A percentile compares a stretch with the other conserved stretches of the same genome.
Conservation (phyloP, 371 early-diverging fungal species). For the Mortierella sp. region DNA sequence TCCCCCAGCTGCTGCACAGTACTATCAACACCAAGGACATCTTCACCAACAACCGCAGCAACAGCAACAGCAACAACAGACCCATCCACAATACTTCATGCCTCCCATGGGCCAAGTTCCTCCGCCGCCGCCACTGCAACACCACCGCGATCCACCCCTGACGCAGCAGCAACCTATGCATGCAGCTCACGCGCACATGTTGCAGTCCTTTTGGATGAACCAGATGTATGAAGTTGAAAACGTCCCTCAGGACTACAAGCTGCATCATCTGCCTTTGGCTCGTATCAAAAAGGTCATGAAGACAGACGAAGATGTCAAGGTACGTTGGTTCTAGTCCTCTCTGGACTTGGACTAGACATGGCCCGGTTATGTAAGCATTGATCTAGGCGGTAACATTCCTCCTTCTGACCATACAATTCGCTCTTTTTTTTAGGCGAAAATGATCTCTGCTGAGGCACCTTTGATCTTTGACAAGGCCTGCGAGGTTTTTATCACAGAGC, state of each 20-base stretch:
- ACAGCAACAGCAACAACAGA: slow-evolving; percentile 21
- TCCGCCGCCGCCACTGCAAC: slow-evolving; percentile 31
- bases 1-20: slow-evolving; percentile 19
- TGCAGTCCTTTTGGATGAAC: slow-evolving; percentile 63
- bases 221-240: slow-evolving; percentile 65
- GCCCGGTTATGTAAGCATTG: not conserved
- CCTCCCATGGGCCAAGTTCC: slow-evolving; percentile 16
- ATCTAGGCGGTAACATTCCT: not conserved
- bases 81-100: slow-evolving; percentile 6
- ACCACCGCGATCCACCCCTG: slow-evolving; percentile 34
- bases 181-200: slow-evolving; percentile 47
- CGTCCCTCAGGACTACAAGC: slow-evolving; percentile 85
- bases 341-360: no score
- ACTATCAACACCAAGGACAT: slow-evolving; percentile 24
- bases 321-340: slow-evolving; percentile 30
- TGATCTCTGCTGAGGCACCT: slow-evolving; percentile 78
- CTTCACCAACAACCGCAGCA: slow-evolving; percentile 21
- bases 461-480: slow-evolving; percentile 97
- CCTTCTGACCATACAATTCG: no score
- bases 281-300: slow-evolving; percentile 99
- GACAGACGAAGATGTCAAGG: slow-evolving; percentile 97
- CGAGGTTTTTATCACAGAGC: slow-evolving; percentile 96
- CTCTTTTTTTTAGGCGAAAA: slow-evolving; percentile 27
- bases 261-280: slow-evolving; percentile 95
- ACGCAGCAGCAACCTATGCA: slow-evolving; percentile 49